These are phyloP conservation scores for Aspergillus sp. DNA, from an alignment of 2,329 filamentous ascomycete genomes.

Conservation along the genomic window DNA sequence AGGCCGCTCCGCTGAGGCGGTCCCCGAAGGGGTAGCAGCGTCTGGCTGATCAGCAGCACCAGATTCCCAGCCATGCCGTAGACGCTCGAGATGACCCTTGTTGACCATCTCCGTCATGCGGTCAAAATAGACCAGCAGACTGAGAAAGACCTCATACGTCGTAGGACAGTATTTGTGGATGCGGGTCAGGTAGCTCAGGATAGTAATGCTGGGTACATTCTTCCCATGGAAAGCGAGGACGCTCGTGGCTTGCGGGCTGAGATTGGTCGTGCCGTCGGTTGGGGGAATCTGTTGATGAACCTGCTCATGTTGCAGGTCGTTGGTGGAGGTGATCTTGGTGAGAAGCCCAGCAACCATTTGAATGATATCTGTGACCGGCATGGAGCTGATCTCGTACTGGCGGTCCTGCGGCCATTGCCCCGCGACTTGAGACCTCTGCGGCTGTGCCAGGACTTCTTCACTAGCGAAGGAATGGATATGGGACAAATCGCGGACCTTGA, in stretches of 20 bases:
- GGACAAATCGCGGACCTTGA: conserved; percentile 77
- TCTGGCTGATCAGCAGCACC: conserved; percentile 9
- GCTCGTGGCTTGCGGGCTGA: conserved; percentile 56
- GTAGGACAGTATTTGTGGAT: conserved; percentile 99
- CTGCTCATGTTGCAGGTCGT: conserved; percentile 87
- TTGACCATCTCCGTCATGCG: conserved; percentile 97
- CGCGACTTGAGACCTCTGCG: conserved; percentile 35
- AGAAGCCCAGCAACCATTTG: conserved; percentile 96
- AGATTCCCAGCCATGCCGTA: conserved; percentile 26
- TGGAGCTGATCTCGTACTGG: conserved; percentile 89
- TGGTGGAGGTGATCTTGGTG: conserved; percentile 95
- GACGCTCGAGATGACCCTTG: conserved; percentile 59
- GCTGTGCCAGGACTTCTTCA: conserved; percentile 59
- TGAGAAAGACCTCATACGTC: conserved; percentile 95
- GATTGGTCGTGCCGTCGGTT: conserved; percentile 48
- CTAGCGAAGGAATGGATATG: conserved; percentile 85
- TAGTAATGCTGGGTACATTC: conserved; percentile 94
- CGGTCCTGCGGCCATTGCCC: conserved; percentile 43
- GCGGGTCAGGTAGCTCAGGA: conserved; percentile 85
- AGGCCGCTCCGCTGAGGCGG: conserved; percentile 10
- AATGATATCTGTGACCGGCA: conserved; percentile 95
- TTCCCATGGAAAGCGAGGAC: conserved; percentile 96
- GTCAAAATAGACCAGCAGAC: conserved; percentile 92
- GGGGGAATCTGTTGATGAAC: conserved; percentile 64
- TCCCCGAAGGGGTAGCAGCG: conserved; percentile 11